Evolutionary conservation across 2,329 filamentous ascomycete species (phyloP).

Genomic region (Arachnomyces sp.): DNA sequence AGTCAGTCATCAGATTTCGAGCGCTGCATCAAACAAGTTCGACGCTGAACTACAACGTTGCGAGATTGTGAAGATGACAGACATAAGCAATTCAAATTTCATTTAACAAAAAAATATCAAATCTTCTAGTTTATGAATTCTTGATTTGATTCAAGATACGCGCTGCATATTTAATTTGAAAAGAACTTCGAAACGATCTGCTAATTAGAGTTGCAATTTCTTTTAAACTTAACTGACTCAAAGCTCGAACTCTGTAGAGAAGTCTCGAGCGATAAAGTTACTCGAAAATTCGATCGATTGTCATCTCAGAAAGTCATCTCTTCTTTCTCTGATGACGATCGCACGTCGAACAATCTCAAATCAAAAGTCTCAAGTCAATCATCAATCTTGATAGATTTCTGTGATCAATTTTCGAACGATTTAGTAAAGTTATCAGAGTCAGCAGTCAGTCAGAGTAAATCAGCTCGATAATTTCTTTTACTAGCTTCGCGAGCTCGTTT

Average conservation of each 20-base stretch:
- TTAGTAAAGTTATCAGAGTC: conserved; percentile 1
- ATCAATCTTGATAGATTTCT: not conserved
- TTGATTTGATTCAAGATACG: not conserved
- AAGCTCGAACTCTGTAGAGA: not conserved
- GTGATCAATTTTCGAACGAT: not conserved
- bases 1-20: no score
- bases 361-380: not conserved
- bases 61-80: not conserved
- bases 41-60: not conserved
- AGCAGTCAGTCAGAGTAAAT: not conserved
- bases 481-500: conserved; percentile 1
- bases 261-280: conserved; percentile 1
- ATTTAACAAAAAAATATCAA: not conserved
- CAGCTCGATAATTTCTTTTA: not conserved
- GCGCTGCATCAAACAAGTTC: not conserved
- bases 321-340: not conserved
- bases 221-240: not conserved
- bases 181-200: not conserved
- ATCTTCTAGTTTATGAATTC: not conserved
- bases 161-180: not conserved
- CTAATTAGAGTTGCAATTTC: conserved; percentile 1
- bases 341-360: not conserved
- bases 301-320: conserved; percentile 3
- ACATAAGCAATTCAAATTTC: not conserved
- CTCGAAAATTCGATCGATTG: not conserved